A percentile compares a stretch with the other conserved stretches of the same genome.
Conservation (phyloP, 352 stramenopile species). For the Pythium diclinum region DNA sequence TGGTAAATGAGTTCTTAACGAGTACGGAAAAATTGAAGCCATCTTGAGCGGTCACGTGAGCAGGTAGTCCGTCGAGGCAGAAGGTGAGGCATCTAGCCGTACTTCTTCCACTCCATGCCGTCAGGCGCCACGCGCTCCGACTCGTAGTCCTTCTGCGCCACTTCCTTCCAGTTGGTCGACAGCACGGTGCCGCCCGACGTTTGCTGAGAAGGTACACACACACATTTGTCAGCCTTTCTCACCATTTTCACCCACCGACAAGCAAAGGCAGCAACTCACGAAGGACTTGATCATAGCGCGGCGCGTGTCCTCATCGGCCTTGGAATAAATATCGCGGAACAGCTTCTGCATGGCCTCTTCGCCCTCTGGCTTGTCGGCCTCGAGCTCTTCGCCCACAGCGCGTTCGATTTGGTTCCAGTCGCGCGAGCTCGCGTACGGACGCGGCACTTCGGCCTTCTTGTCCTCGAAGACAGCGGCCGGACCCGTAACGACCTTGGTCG, state of each 20-base stretch:
- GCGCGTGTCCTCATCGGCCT: slow-evolving; percentile 87
- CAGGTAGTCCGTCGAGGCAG: too few species aligned
- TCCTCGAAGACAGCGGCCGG: slow-evolving; percentile 58
- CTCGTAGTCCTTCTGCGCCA: slow-evolving; percentile 89
- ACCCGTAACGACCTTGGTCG: slow-evolving; percentile 46
- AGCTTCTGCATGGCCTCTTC: slow-evolving; percentile 91
- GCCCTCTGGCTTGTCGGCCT: slow-evolving; percentile 87
- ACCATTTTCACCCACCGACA: too few species aligned
- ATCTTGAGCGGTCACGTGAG: background rate
- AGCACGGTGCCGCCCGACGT: slow-evolving; percentile 91
- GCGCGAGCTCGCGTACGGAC: slow-evolving; percentile 77
- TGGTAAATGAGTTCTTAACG: background rate
- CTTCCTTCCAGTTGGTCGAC: slow-evolving; percentile 91
- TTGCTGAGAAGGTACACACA: slow-evolving; percentile 48
- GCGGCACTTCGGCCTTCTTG: slow-evolving; percentile 50
- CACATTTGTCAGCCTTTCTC: background rate
- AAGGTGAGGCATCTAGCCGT: slow-evolving; percentile 28
- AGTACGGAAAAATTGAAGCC: background rate
- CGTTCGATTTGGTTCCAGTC: slow-evolving; percentile 90
- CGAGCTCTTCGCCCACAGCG: slow-evolving; percentile 71
- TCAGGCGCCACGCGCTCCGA: slow-evolving; percentile 78
- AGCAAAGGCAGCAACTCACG: slow-evolving; percentile 37
- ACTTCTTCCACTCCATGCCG: slow-evolving; percentile 92
- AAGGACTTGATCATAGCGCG: slow-evolving; percentile 94
- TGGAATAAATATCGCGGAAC: slow-evolving; percentile 91